Base-by-base conservation (phyloP, 768 basidiomycete genomes). In the Gelatoporia subvermispora region DNA sequence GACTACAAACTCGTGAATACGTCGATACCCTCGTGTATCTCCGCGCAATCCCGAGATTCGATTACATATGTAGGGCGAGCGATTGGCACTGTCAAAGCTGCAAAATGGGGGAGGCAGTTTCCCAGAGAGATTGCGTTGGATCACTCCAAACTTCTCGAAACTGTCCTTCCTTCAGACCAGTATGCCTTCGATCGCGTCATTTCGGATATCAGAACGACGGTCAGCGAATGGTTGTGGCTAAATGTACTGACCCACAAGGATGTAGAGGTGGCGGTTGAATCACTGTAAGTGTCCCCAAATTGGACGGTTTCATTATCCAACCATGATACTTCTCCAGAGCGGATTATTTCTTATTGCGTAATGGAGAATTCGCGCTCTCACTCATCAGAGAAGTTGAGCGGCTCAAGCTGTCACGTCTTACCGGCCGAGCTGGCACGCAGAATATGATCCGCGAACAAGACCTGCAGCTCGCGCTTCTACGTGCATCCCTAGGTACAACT, bases 191-290 rank as follows among this genome's bases (percentile, higher is more conserved):
- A 90, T 61, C 68, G 74, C 25, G 78, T 84, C 50, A 79, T 96
- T 31, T 69, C 78, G 16, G 79, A 84, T 51, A 88, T 93, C 34
- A 72, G 92, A 49, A 84, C 77, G 1, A 83, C 85, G 49, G 79
- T 94, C 43, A 88, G 91, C 61, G 93, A 96, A 72, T 96, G 93
- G 92, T 72, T 96, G 1, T 96, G 93, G 93, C 65, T 82, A 20
- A 91, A 93, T 59, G 85, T 95, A 34, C 71, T 96, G 44, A 94
- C 91, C 2, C 76, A 77, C 58, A 78, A 80, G 56, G 90, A 93
- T 52, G 85, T 94, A 1, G 84, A 87, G 53, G 85, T 86, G 20
- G 85, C 92, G 0, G 81, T 95, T 17, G 82, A 93, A 56, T 87
- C 89, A 11, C 63, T 94, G 92, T 93, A 65, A 63, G 88, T 68